Conservation (phyloP, 495 filamentous ascomycete genomes). For the Amniculicola lignicola region DNA sequence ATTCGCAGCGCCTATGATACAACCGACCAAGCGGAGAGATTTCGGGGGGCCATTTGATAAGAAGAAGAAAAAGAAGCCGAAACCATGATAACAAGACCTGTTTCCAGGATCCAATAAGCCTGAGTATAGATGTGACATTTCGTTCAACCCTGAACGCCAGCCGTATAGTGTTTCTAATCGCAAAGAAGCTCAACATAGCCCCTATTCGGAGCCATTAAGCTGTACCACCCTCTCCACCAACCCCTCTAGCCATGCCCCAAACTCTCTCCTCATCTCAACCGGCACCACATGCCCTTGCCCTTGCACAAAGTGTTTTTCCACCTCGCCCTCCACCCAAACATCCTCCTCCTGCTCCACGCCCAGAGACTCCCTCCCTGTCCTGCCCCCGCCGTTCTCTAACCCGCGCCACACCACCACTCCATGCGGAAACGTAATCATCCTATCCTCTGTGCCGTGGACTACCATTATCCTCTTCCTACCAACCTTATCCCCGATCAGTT, state of each 20-base stretch:
- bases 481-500: slow-evolving; percentile 59
- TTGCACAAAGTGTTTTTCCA: slow-evolving; percentile 56
- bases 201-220: no score
- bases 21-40: no score
- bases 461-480: slow-evolving; percentile 65
- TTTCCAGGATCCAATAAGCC: no score
- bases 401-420: slow-evolving; percentile 52
- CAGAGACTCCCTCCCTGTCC: slow-evolving; percentile 23
- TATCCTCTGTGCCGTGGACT: slow-evolving; percentile 66
- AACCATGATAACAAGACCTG: no score
- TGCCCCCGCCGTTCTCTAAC: slow-evolving; percentile 29
- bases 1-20: no score
- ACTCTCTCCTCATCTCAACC: slow-evolving; percentile 60
- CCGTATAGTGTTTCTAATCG: no score
- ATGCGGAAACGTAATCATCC: slow-evolving; percentile 70
- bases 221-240: slow-evolving; percentile 44
- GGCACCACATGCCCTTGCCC: slow-evolving; percentile 67
- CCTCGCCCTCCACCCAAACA: slow-evolving; percentile 45
- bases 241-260: slow-evolving; percentile 56
- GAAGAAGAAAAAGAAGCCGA: no score
- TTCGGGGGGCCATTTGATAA: no score
- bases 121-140: no score
- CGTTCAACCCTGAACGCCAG: no score
- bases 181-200: no score
- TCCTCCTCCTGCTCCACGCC: slow-evolving; percentile 38